Percentiles rank a stretch among this genome's conserved stretches.
Conservation (phyloP, 2,329 filamentous ascomycete genomes). For the Ophiostoma novo-ulmi region DNA sequence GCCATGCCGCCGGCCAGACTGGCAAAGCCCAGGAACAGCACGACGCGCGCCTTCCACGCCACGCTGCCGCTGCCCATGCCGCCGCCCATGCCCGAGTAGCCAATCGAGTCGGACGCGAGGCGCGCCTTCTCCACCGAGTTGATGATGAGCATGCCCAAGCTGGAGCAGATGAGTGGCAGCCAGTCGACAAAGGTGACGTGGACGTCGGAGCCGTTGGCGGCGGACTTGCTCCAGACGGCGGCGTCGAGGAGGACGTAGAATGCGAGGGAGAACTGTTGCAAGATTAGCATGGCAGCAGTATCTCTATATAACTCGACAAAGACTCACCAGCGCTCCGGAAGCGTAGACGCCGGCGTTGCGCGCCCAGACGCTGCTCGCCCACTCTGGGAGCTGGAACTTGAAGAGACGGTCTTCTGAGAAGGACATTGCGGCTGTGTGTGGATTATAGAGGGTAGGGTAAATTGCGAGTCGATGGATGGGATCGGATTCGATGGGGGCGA, state of each 20-base stretch:
- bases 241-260: constrained; percentile 66
- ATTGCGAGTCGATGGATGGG: not conserved
- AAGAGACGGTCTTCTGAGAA: constrained; percentile 58
- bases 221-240: constrained; percentile 60
- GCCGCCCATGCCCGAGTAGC: constrained; percentile 51
- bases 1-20: constrained; percentile 63
- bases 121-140: constrained; percentile 64
- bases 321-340: constrained; percentile 57
- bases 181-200: constrained; percentile 66
- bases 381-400: constrained; percentile 62
- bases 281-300: not conserved
- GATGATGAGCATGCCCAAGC: constrained; percentile 65
- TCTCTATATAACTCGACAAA: constrained; percentile 24
- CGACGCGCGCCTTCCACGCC: constrained; percentile 63
- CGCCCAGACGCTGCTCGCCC: constrained; percentile 60
- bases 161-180: constrained; percentile 63
- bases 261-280: constrained; percentile 56
- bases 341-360: constrained; percentile 60
- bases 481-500: not conserved
- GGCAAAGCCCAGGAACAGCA: constrained; percentile 63
- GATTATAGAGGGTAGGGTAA: too few relatives aligned
- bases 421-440: constrained; percentile 19
- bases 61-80: constrained; percentile 43
- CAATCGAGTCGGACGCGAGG: constrained; percentile 58
- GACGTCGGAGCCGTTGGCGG: constrained; percentile 54